Evolutionary conservation across 208 protist species (phyloP), one percentile per base, ranked within the genome.

Genomic region (Leishmania arabica): DNA sequence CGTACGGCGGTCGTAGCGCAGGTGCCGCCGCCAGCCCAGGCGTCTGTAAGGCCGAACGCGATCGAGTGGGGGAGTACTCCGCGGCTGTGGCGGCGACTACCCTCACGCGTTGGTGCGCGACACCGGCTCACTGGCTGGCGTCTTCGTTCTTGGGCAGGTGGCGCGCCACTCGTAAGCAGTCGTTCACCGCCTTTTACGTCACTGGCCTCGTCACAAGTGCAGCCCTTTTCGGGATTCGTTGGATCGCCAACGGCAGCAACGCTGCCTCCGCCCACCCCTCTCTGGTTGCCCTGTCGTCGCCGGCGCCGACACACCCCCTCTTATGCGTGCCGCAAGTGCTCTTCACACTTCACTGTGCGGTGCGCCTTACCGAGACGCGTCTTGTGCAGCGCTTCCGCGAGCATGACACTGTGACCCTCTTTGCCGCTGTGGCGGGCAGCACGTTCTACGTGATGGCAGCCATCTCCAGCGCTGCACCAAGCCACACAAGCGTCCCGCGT

Each of bases 391-490:
- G 77, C 37, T 93, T 93, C 78, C 85, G 88, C 9, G 21, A 34
- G 4, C 42, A 75, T 42, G 94, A 97, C 79, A 82, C 70, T 7
- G 89, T 95, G 45, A 92, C 92, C 1, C 82, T 95, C 21, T 95
- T 97, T 70, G 94, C 91, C 2, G 79, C 86, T 34, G 56, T 96
- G 40, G 84, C 94, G 15, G 94, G 94, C 3, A 86, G 86, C 75
- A 87, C 85, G 4, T 97, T 97, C 76, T 97, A 97, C 79, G 81
- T 92, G 4, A 76, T 90, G 47, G 93, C 94, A 13, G 79, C 91
- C 27, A 64, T 93, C 47, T 94, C 91, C 3, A 89, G 78, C 76
- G 78, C 78, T 62, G 47, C 73, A 42, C 80, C 76, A 8, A 65
- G 70, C 0, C 72, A 74, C 62, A 47, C 45, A 5, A 17, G 31